Evolutionary conservation across 164 flowering plant species (phyloP).

Genomic region (Aristolochia californica): DNA sequence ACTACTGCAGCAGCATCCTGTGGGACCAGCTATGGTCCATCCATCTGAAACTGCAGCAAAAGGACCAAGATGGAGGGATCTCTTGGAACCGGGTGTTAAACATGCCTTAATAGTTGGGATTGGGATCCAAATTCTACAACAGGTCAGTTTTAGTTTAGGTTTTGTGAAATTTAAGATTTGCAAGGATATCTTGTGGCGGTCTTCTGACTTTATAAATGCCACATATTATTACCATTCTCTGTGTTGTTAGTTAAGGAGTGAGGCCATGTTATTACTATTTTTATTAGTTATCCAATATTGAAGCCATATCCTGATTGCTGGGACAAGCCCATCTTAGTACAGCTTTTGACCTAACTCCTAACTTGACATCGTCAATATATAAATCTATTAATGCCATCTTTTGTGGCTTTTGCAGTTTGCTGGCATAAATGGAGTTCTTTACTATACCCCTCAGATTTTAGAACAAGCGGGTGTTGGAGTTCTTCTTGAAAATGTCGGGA

Average conservation of each 20-base stretch:
- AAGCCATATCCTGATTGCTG: too few species aligned
- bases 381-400: too few species aligned
- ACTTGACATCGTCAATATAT: too few species aligned
- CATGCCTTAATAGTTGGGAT: conserved; percentile 48
- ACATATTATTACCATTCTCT: too few species aligned
- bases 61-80: conserved; percentile 34
- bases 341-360: too few species aligned
- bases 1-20: conserved; percentile 31
- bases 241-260: too few species aligned
- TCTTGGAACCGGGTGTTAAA: conserved; percentile 49
- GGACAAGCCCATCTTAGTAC: too few species aligned
- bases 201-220: too few species aligned
- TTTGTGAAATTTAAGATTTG: neutral
- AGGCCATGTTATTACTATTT: too few species aligned
- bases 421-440: conserved; percentile 89
- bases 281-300: too few species aligned
- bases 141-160: conserved; percentile 23
- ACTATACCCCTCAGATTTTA: conserved; percentile 89
- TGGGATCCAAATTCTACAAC: conserved; percentile 53
- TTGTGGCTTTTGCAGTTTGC: conserved; percentile 47
- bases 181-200: too few species aligned
- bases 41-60: conserved; percentile 32
- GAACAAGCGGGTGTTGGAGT: conserved; percentile 83
- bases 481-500: conserved; percentile 61
- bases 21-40: conserved; percentile 48